Evolutionary conservation across 116 monocot genomes (phyloP), one percentile per base, ranked within the genome.

Genomic region (Dioscorea cayenensis): DNA sequence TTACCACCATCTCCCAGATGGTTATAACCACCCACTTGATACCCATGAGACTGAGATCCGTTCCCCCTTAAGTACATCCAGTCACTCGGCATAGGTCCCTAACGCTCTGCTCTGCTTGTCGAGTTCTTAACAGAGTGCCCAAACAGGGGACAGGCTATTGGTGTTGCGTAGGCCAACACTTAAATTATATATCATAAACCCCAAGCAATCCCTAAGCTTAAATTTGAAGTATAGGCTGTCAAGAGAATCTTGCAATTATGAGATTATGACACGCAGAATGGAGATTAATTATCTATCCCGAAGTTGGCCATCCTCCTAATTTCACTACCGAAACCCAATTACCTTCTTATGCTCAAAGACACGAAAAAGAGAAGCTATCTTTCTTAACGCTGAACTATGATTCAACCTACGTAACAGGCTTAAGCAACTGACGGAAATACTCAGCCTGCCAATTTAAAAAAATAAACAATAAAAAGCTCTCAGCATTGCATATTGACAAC

Each of bases 381-480:
- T 21, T 72, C 17, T 13, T 29, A 29, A 9, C 18, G 59, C 60
- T 60, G 10, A 18, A 32, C 43, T 28, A 43, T 10, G 8, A 35
- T 28, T 69, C n/a, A 51, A 75, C 73, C 90, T 90, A 90, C 90
- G 90, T 90, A 65, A 90, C 87, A 69, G 90, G 90, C 75, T 90
- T 90, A 73, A 86, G 82, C 83, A 90, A 70, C 48, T 86, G 86
- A 19, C 90, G 90, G 77, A 90, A 90, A 67, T 86, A 86, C 70
- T 84, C 84, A 63, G 90, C 86, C 84, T 90, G 84, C 49, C 23
- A 78, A 64, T 75, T 66, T 11, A 61, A 75, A 72, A 61, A 51
- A 69, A 65, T 13, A 29, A n/a, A 61, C 75, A 72, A 61, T 51
- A 69, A 65, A 18, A 29, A 16, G 36, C 11, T 35, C 65, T 64